Base-by-base conservation (phyloP, 768 basidiomycete genomes). In the Termitomyces titanicus region DNA sequence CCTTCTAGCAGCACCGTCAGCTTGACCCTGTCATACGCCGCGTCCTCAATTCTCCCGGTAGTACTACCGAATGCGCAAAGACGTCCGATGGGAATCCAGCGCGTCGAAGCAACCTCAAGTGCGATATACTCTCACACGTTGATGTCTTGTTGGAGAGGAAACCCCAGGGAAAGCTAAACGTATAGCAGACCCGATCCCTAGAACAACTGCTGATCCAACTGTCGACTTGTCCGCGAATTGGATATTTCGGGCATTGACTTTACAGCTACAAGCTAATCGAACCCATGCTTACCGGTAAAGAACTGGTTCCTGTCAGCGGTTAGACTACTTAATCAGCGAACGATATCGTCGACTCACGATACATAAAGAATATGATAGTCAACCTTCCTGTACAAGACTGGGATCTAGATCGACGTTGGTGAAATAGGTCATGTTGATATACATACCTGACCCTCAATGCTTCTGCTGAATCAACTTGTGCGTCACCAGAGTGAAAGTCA, bases 161-260 rank as follows among this genome's bases (percentile, higher is more conserved):
- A n/a, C n/a, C n/a, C n/a, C n/a, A n/a, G n/a, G n/a, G n/a, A n/a
- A n/a, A n/a, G n/a, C n/a, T n/a, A n/a, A n/a, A n/a, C n/a, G n/a
- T n/a, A n/a, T n/a, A n/a, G n/a, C 20, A 38, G 7, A 84, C 86
- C 72, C 70, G 61, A 89, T 88, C 1, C 88, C 88, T 40, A 89
- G 74, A 58, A 89, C 86, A 1, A 86, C 81, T 0, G 85, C 64
- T 54, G 76, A 81, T 1, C 85, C 86, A 6, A 89, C 70, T 0
- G 86, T 89, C 0, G 81, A 84, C 69, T 88, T 88, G 60, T 88
- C 86, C 83, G 88, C 88, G 57, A 83, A 88, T 64, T 88, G 86
- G n/a, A 88, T 77, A 79, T 86, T 84, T 54, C 61, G 55, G 9
- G 34, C 10, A 42, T 20, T 31, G 42, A 34, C 31, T 47, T 3